A percentile compares a stretch with the other conserved stretches of the same genome.
phyloP scores from a whole-genome alignment of 345 rosid species.

The Gossypium ekmanianum region DNA sequence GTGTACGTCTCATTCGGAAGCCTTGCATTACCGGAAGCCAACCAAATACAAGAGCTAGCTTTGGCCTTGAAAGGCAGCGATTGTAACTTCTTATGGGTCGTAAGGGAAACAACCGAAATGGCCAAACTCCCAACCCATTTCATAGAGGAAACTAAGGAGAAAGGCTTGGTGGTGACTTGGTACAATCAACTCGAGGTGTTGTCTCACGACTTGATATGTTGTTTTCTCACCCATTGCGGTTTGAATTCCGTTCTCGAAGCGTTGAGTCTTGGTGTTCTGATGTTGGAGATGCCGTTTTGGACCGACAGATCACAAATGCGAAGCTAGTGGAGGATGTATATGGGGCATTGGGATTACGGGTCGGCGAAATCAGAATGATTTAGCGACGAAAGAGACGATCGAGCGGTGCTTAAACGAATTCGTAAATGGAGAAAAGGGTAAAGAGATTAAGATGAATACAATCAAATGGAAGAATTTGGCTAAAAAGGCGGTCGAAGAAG shows the following conservation, averaged over 20 bases:
- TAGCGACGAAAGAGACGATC: slow-evolving; percentile 12
- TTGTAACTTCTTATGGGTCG: slow-evolving; percentile 49
- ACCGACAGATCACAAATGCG: slow-evolving; percentile 18
- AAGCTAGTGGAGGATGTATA: slow-evolving; percentile 23
- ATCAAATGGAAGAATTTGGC: slow-evolving; percentile 22
- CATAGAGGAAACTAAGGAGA: slow-evolving; percentile 20
- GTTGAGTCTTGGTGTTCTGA: not conserved
- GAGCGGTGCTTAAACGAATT: slow-evolving; percentile 1
- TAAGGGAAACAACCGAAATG: slow-evolving; percentile 39
- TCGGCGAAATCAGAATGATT: not conserved
- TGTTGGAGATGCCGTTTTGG: not conserved
- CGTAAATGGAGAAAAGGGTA: slow-evolving; percentile 16
- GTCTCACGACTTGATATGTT: not conserved
- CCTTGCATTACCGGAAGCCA: slow-evolving; percentile 30
- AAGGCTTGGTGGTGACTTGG: slow-evolving; percentile 15
- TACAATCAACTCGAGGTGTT: slow-evolving; percentile 18
- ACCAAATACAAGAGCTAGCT: slow-evolving; percentile 53
- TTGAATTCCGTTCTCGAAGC: not conserved
- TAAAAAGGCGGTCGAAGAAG: slow-evolving; percentile 6
- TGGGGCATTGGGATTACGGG: slow-evolving; percentile 21
- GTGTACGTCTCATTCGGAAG: slow-evolving; percentile 50
- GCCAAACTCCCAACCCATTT: slow-evolving; percentile 36
- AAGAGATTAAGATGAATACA: slow-evolving; percentile 9
- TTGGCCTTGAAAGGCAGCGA: slow-evolving; percentile 30
- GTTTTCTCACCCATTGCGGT: slow-evolving; percentile 19